Conservation (phyloP, 2,329 filamentous ascomycete genomes). For the Plectosphaerella cucumerina region DNA sequence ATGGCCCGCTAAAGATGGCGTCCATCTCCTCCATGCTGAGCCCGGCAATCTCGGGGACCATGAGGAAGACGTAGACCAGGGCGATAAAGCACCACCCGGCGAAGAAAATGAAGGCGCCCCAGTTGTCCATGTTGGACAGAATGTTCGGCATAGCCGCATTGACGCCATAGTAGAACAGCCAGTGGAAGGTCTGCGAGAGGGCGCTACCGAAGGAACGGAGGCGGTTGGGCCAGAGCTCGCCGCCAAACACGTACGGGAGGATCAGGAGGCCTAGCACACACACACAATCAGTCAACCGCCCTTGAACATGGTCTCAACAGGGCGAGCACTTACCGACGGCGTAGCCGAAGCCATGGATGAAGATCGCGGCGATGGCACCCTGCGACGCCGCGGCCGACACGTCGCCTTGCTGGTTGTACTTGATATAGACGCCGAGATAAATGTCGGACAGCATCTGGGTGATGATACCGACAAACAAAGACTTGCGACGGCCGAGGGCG, state of each 20-base stretch:
- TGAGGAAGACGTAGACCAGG: too few species aligned
- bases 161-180: conserved; percentile 2
- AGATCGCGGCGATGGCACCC: conserved; percentile 37
- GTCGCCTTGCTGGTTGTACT: conserved; percentile 19
- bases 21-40: conserved; percentile 33
- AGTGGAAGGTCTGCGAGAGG: conserved; percentile 1
- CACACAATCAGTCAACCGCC: too few species aligned
- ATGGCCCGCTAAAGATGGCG: conserved; percentile 25
- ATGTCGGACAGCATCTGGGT: conserved; percentile 35
- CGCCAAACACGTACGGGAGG: conserved; percentile 39
- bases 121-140: neutral
- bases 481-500: conserved; percentile 32
- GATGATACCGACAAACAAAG: conserved; percentile 26
- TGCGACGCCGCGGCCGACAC: conserved; percentile 23
- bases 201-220: conserved; percentile 30
- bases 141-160: conserved; percentile 1
- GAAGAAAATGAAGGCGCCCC: conserved; percentile 4
- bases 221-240: conserved; percentile 39
- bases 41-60: conserved; percentile 15
- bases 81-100: neutral
- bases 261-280: conserved; percentile 23
- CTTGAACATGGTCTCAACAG: too few species aligned
- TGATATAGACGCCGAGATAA: conserved; percentile 35
- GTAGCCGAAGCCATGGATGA: conserved; percentile 41
- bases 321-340: conserved; percentile 20